These are phyloP conservation scores for Aspergillus neotritici DNA, from an alignment of 2,329 filamentous ascomycete species.

Conservation along the genomic window DNA sequence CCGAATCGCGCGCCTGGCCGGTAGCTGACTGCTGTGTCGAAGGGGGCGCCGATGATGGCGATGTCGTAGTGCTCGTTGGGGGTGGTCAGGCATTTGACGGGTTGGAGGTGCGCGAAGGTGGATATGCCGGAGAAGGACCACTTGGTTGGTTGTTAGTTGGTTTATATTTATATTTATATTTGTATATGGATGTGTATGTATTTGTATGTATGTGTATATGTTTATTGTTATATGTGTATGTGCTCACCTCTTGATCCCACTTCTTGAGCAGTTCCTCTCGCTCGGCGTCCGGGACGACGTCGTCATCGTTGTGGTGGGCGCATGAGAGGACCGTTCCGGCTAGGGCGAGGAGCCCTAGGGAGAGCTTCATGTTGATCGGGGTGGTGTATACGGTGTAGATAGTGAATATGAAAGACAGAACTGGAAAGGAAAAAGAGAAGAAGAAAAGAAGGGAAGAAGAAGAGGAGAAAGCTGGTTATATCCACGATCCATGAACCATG, in stretches of 20 bases:
- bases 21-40: slow-evolving; percentile 68
- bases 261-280: slow-evolving; percentile 42
- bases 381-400: background rate
- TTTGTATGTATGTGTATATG: background rate
- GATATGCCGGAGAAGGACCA: slow-evolving; percentile 69
- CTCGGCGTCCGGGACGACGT: slow-evolving; percentile 35
- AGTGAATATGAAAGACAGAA: background rate
- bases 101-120: slow-evolving; percentile 65
- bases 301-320: slow-evolving; percentile 38
- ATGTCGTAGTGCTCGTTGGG: slow-evolving; percentile 63
- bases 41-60: slow-evolving; percentile 65
- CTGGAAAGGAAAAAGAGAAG: background rate
- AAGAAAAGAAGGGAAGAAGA: slow-evolving; percentile 2
- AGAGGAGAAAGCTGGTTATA: slow-evolving; percentile 6
- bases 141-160: slow-evolving; percentile 25
- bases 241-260: slow-evolving; percentile 44
- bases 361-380: slow-evolving; percentile 23
- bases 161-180: background rate
- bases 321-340: slow-evolving; percentile 28
- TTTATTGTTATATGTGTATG: too few species aligned
- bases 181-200: background rate
- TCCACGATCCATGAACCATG: background rate
- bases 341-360: slow-evolving; percentile 29
- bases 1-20: slow-evolving; percentile 73
- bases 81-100: slow-evolving; percentile 64